Evolutionary conservation across 805 yeast species (phyloP).

Genomic region (Schizosaccharomyces japonicus): DNA sequence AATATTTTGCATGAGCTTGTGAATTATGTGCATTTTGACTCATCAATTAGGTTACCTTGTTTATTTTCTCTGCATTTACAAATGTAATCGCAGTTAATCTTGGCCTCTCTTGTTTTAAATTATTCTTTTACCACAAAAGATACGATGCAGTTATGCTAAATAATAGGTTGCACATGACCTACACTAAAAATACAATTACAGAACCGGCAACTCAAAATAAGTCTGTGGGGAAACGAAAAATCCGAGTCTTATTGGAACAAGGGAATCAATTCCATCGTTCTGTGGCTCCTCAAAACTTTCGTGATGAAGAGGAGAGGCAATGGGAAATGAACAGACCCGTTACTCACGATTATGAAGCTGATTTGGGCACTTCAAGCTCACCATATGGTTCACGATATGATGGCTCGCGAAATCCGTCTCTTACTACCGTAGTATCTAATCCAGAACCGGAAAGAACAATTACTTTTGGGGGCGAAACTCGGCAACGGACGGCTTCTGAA

Average conservation of each 20-base stretch:
- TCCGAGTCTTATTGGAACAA: background rate
- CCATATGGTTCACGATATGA: no score
- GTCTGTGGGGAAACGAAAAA: background rate
- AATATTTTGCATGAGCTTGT: constrained; percentile 71
- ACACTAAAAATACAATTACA: background rate
- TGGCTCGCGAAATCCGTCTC: no score
- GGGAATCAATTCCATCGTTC: background rate
- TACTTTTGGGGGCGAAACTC: no score
- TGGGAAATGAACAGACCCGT: no score
- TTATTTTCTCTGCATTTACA: constrained; percentile 30
- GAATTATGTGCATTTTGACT: constrained; percentile 48
- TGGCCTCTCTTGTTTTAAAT: background rate
- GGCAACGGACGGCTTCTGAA: no score
- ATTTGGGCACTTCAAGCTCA: no score
- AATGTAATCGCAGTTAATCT: background rate
- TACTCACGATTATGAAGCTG: no score
- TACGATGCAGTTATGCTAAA: background rate
- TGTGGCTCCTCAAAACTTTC: background rate
- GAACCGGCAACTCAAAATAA: background rate
- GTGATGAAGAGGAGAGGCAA: background rate
- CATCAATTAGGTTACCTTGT: constrained; percentile 78
- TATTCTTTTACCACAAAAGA: background rate
- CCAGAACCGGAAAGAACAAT: no score
- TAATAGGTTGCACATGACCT: background rate
- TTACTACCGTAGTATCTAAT: no score